Conservation (phyloP, 371 early-diverging fungal genomes). For the Coemansia sp. region DNA sequence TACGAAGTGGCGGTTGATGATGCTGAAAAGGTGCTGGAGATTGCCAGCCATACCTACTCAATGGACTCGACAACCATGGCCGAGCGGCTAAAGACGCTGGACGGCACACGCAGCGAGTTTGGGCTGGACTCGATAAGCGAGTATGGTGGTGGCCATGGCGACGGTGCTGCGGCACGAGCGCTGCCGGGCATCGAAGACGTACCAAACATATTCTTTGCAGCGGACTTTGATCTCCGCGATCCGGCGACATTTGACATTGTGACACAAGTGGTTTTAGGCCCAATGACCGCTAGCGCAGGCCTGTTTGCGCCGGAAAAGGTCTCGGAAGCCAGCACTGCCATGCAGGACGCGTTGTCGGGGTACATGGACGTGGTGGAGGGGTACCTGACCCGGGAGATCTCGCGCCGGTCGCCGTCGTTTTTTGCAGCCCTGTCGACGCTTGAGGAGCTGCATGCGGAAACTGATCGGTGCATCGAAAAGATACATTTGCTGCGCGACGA, state of each 20-base stretch:
- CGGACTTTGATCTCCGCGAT: conserved; percentile 79
- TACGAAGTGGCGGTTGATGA: conserved; percentile 60
- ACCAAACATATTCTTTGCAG: conserved; percentile 82
- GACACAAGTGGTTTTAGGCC: conserved; percentile 62
- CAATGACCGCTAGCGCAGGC: conserved; percentile 26
- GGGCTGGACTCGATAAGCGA: conserved; percentile 49
- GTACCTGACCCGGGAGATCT: conserved; percentile 87
- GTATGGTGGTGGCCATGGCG: conserved; percentile 21
- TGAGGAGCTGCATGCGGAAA: conserved; percentile 85
- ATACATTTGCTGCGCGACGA: conserved; percentile 73
- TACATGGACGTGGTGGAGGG: conserved; percentile 91
- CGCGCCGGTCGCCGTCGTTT: conserved; percentile 84
- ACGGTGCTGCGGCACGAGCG: conserved; percentile 15
- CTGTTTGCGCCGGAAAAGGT: conserved; percentile 53
- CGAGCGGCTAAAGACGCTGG: conserved; percentile 52
- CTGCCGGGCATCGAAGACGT: conserved; percentile 75
- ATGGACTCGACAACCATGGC: conserved; percentile 54
- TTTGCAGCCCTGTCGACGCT: conserved; percentile 90
- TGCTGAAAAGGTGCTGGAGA: conserved; percentile 54
- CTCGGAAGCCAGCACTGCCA: conserved; percentile 63
- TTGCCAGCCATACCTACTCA: conserved; percentile 49
- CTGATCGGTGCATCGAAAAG: conserved; percentile 78
- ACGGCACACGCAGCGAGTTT: conserved; percentile 49
- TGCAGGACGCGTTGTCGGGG: conserved; percentile 87
- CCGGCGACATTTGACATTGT: conserved; percentile 87